Base-by-base conservation (phyloP, 192 early-diverging fungal genomes). In the Neocallimastix lanati region DNA sequence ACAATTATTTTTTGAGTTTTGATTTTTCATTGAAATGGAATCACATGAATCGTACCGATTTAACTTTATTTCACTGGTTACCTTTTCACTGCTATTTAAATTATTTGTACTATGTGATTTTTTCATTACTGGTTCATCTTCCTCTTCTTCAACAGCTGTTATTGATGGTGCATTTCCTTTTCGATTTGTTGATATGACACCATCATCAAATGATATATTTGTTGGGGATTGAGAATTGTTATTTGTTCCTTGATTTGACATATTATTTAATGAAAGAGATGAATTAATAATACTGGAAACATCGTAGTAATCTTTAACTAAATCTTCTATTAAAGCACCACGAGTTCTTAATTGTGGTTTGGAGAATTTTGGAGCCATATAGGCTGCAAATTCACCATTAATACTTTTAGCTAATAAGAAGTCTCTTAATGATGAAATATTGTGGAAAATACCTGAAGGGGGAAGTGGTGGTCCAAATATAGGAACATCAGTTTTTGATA, bases 351-450 rank as follows among this genome's bases (percentile, higher is more conserved):
- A 40, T 67, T 85, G 82, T 11, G 86, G 86, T 80, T 82, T 85
- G 21, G 29, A 28, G 50, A 88, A 88, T 29, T 82, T 84, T 35
- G 85, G 83, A 0, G 87, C 85, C 30, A 85, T 86, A 79, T 85
- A 85, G 2, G 87, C 83, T 13, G 87, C 83, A 77, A 85, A 82
- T 81, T 88, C 87, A 50, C 84, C 87, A 76, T 88, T 88, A 36
- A 88, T 82, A 87, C 86, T 78, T 78, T 88, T 88, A 16, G 83
- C 80, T n/a, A 88, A 36, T 18, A 88, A 35, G 40, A 88, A 88
- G 2, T 88, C 79, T 15, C 81, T 38, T 76, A 88, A 28, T n/a
- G 78, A 78, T 11, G 27, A 78, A 12, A 25, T 13, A 38, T 85
- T 77, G 58, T 78, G 77, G 78, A 88, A 88, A 7, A 86, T 77